A percentile compares a stretch with the other conserved stretches of the same genome.
phyloP scores from a whole-genome alignment of 2,329 filamentous ascomycete genomes.

The Botrytis hyacinthi region DNA sequence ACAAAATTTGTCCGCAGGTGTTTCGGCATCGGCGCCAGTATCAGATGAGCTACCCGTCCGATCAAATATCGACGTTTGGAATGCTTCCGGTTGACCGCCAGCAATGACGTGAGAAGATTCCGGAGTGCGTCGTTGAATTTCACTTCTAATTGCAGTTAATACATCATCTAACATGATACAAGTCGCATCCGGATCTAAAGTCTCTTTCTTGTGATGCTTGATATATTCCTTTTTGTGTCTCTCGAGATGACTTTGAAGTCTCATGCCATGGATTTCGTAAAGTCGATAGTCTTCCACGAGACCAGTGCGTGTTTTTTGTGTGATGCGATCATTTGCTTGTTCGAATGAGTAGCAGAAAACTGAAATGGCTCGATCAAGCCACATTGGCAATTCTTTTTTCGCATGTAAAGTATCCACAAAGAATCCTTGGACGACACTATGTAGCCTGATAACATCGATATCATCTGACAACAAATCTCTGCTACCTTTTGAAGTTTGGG shows the following conservation, averaged over 20 bases:
- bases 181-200: constrained; percentile 33
- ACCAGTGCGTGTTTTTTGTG: constrained; percentile 44
- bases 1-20: constrained; percentile 38
- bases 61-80: constrained; percentile 51
- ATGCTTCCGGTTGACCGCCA: constrained; percentile 38
- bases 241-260: constrained; percentile 46
- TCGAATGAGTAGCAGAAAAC: constrained; percentile 52
- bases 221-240: constrained; percentile 41
- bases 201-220: constrained; percentile 22
- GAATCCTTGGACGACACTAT: constrained; percentile 53
- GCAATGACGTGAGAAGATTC: constrained; percentile 43
- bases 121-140: constrained; percentile 47
- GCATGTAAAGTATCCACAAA: constrained; percentile 48
- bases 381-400: constrained; percentile 45
- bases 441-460: constrained; percentile 51
- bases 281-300: constrained; percentile 53
- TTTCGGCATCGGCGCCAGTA: constrained; percentile 43
- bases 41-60: constrained; percentile 50
- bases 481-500: constrained; percentile 40
- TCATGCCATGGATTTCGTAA: constrained; percentile 51
- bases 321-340: constrained; percentile 46
- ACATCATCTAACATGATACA: constrained; percentile 41
- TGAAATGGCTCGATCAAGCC: constrained; percentile 49
- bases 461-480: constrained; percentile 46
- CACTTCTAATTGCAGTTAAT: constrained; percentile 42